Base-by-base conservation (phyloP, 371 early-diverging fungal species). In the Fennellomyces sp. region DNA sequence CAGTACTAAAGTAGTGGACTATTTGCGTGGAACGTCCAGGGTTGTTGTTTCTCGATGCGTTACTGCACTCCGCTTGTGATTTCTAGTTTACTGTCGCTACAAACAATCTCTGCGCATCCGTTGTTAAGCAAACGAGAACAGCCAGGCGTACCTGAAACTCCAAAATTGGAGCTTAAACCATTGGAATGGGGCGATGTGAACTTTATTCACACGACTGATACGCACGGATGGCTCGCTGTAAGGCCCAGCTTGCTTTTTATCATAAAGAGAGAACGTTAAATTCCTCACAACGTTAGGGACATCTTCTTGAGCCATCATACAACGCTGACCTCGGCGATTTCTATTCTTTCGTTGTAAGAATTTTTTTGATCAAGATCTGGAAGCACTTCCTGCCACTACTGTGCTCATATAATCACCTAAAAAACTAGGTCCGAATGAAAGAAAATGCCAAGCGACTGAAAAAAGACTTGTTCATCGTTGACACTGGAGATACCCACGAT, bases 281-380 rank as follows among this genome's bases (percentile, higher is more conserved):
- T 17, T 27, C 12, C 13, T 15, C 19, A 50, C 42, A 33, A 52
- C 31, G 33, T 55, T 48, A 70, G 70, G 71, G 73, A 19, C 84
- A 83, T 52, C 33, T 73, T 50, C 53, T 78, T 31, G 75, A 81
- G 52, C 66, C 56, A 3, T 60, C 72, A 2, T 81, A 76, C 61
- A 81, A 76, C 35, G 84, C 75, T 5, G 84, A 83, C 52, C 67
- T 83, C 49, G 84, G 84, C 28, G 84, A 83, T 54, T 81, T 83
- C 65, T 78, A 81, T 45, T 83, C 84, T 4, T 83, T 83, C 61
- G 53, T 72, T 25, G 74, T 61, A 69, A 56, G 60, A 39, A 30
- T 26, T n/a, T n/a, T n/a, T n/a, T n/a, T n/a, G n/a, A n/a, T n/a
- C n/a, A n/a, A n/a, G n/a, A 25, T 52, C 11, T 58, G 11, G 8